These are phyloP conservation scores for Fraxinus floribunda DNA, from an alignment of 305 asterid genomes.

Conservation along the genomic window DNA sequence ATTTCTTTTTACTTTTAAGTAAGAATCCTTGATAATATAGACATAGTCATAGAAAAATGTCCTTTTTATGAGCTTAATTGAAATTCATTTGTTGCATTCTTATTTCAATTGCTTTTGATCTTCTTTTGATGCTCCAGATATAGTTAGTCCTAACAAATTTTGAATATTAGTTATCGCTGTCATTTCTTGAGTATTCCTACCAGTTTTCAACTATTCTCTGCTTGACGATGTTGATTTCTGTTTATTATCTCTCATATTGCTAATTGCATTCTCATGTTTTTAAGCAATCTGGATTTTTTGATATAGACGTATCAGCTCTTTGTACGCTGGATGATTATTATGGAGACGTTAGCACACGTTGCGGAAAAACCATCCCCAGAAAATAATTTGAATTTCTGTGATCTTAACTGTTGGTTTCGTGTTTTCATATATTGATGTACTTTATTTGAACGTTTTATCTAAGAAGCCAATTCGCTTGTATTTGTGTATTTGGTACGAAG, in stretches of 20 bases:
- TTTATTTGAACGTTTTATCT: not conserved
- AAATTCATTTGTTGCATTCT: not conserved
- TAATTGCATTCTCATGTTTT: not conserved
- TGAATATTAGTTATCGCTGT: not conserved
- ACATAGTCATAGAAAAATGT: not conserved
- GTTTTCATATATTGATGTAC: too few relatives aligned
- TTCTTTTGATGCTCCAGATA: not conserved
- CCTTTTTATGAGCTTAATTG: not conserved
- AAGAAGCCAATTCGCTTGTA: not conserved
- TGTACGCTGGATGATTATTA: not conserved
- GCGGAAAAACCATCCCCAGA: too few relatives aligned
- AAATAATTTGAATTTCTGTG: too few relatives aligned
- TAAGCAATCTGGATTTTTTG: not conserved
- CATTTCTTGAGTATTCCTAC: not conserved
- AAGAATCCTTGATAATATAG: not conserved
- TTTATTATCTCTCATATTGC: not conserved
- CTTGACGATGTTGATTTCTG: constrained; percentile 13
- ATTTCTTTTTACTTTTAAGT: not conserved
- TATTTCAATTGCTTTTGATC: not conserved
- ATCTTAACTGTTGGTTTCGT: too few relatives aligned
- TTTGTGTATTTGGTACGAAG: not conserved
- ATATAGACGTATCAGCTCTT: not conserved
- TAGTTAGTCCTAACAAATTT: not conserved
- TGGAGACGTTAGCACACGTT: too few relatives aligned
- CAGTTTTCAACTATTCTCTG: not conserved